A percentile compares a stretch with the other conserved stretches of the same genome.
Evolutionary conservation across 768 basidiomycete genomes (phyloP).

Genomic region (Nidula microcarpa): DNA sequence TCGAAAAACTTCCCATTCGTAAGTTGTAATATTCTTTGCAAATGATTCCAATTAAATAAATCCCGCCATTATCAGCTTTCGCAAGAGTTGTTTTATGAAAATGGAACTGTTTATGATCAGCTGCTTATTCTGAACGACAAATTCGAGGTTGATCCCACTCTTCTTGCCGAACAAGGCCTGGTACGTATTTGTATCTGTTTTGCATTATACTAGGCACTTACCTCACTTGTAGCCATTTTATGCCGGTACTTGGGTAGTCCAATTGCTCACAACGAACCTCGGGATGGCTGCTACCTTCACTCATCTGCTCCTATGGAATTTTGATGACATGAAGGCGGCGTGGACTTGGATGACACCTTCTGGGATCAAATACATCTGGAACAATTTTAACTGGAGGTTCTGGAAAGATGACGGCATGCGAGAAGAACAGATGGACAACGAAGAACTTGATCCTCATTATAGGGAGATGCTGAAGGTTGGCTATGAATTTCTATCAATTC

Average conservation of each 20-base stretch:
- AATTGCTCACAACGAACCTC: conserved; percentile 40
- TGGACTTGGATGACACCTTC: conserved; percentile 44
- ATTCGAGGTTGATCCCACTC: conserved; percentile 35
- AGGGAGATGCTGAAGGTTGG: conserved; percentile 47
- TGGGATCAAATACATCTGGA: conserved; percentile 25
- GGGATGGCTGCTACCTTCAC: conserved; percentile 47
- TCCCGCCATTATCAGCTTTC: conserved; percentile 39
- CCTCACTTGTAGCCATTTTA: conserved; percentile 33
- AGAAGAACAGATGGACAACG: conserved; percentile 18
- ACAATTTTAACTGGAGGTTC: conserved; percentile 35
- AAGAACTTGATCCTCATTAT: conserved; percentile 43
- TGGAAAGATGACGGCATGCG: conserved; percentile 39
- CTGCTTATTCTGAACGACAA: conserved; percentile 41
- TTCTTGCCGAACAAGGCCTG: conserved; percentile 37
- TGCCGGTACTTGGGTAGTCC: conserved; percentile 43
- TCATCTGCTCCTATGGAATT: conserved; percentile 45
- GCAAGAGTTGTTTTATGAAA: conserved; percentile 43
- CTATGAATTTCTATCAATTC: neutral
- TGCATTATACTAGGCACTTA: neutral
- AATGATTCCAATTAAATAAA: too few relatives aligned
- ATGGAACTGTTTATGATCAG: conserved; percentile 47
- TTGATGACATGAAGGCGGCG: conserved; percentile 31
- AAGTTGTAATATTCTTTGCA: conserved; percentile 1
- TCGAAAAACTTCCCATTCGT: conserved; percentile 29
- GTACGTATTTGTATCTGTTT: conserved; percentile 12